phyloP scores from a whole-genome alignment of 2,329 filamentous ascomycete species.

The Cladosporium sp. region DNA sequence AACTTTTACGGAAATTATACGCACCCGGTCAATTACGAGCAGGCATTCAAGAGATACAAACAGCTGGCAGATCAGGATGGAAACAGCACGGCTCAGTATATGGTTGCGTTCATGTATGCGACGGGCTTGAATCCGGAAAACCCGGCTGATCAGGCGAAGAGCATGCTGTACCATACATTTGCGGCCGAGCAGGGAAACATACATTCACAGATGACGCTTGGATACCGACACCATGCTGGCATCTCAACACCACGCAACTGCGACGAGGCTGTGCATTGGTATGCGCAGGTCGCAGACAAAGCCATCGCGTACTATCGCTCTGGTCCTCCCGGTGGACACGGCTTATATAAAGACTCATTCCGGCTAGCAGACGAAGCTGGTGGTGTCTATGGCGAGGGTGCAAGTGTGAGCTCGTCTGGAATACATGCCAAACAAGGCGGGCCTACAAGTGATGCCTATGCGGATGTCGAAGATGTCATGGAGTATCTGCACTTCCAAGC shows the following conservation, averaged over 20 bases:
- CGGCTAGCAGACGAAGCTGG: constrained; percentile 85
- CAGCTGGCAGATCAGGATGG: constrained; percentile 70
- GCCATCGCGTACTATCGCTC: constrained; percentile 82
- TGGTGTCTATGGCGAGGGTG: constrained; percentile 91
- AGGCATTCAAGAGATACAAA: constrained; percentile 77
- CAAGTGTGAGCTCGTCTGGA: constrained; percentile 83
- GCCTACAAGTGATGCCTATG: constrained; percentile 73
- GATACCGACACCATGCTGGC: constrained; percentile 76
- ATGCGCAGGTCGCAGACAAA: constrained; percentile 90
- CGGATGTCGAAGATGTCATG: constrained; percentile 85
- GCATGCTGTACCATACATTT: constrained; percentile 90
- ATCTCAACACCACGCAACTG: constrained; percentile 84
- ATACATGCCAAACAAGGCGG: constrained; percentile 70
- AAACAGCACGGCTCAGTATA: constrained; percentile 89
- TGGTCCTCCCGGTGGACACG: constrained; percentile 82
- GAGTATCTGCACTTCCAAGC: constrained; percentile 91
- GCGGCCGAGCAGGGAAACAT: constrained; percentile 79
- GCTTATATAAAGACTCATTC: constrained; percentile 71
- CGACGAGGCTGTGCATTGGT: constrained; percentile 78
- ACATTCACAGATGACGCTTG: constrained; percentile 88
- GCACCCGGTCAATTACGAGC: constrained; percentile 73
- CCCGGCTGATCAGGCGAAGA: constrained; percentile 80
- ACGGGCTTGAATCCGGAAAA: constrained; percentile 82
- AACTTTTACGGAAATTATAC: constrained; percentile 96
- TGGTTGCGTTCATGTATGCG: constrained; percentile 93